Evolutionary conservation across 257 asterid genomes (phyloP), one percentile per base, ranked within the genome.

Genomic region (Lithospermum erythrorhizon): DNA sequence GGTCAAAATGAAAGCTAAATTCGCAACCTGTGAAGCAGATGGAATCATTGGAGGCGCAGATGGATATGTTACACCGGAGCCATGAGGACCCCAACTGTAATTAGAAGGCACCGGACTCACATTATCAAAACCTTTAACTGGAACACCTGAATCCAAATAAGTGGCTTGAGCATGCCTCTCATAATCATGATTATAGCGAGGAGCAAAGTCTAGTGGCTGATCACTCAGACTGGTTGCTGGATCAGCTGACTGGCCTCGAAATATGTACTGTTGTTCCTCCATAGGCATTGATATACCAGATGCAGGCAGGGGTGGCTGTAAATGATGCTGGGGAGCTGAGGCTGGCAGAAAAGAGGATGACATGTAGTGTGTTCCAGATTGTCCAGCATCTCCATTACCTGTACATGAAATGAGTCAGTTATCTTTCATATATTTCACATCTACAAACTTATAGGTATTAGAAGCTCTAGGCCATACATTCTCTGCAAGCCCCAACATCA

Each of bases 181-280:
- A 57, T 65, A 55, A 65, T 73, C 78, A 71, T 64, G 85, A 63
- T 68, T 81, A 68, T 80, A 81, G 64, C 73, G 79, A 58, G 87
- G 89, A 21, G 90, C 82, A 73, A 84, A 87, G 54, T 65, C 77
- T 72, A 87, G 77, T 18, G 90, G 95, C 65, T 79, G 87, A 61
- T 87, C 76, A 30, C 86, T 84, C 29, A 56, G 77, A 78, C 75
- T 83, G 59, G 78, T 62, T 52, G 74, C 66, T 61, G 79, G 63
- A 70, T 70, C 86, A 48, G 79, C 64, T 65, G 75, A 72, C 27
- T 65, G 81, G 68, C 75, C 67, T 68, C 75, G 74, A 61, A 21
- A 68, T 45, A 72, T 61, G 52, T 75, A 77, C 73, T 66, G 81
- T 22, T 72, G 78, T 67, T 79, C 82, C 73, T 80, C 94, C 74